Base-by-base conservation (phyloP, 306 rosid genomes). In the Mimosa bimucronata region DNA sequence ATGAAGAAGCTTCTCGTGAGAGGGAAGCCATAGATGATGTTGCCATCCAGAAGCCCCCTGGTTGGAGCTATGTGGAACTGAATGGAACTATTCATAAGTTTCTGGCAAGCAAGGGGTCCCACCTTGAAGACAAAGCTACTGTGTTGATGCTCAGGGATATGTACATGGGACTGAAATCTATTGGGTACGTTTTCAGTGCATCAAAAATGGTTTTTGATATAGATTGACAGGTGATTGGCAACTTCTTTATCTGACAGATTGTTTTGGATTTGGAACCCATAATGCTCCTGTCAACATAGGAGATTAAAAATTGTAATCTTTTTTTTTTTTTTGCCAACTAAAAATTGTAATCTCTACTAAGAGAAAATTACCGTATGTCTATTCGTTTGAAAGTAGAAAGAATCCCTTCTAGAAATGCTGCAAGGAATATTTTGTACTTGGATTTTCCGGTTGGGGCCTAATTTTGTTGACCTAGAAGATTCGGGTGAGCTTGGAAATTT, bases 61-160 rank as follows among this genome's bases (percentile, higher is more conserved):
- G 87, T 74, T 85, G 85, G 87, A 88, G 91, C 81, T 85, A 80
- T 58, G 65, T 88, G 70, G 91, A 88, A 29, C 26, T 80, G 69
- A 78, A 87, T 71, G 84, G 87, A 70, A 66, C 25, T 34, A 74
- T 88, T 74, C 85, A 83, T 66, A 78, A 83, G 79, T 85, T 88
- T 76, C 57, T 80, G 68, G 87, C 79, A 11, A 78, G 88, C 3
- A 25, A 50, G 53, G 84, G 31, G 75, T 58, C 81, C 68, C 88
- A 40, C 37, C 80, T 46, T 0, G 80, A 65, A 48, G 77, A 76
- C 66, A 75, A 66, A 81, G 66, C 77, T 44, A 71, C 62, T 30
- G 81, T 55, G 75, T 41, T 87, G 42, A 85, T 87, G 82, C 83
- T 85, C 45, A 80, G 44, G 74, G 71, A 80, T 81, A 30, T 82